These are phyloP conservation scores for Calocera viscosa DNA, from an alignment of 768 basidiomycete species.

Conservation along the genomic window DNA sequence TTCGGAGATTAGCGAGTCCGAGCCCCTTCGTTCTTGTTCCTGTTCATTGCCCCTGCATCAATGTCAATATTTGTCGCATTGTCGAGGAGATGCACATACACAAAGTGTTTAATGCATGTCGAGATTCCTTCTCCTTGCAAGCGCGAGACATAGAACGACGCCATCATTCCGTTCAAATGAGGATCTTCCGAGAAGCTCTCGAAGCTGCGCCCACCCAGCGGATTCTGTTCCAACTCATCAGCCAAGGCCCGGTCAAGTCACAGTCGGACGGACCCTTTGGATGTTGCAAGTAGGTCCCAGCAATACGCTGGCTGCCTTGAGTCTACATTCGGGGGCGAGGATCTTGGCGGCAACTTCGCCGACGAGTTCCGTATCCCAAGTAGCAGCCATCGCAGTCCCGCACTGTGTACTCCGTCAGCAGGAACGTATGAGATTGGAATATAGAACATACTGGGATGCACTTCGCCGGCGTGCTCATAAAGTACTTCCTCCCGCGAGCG, in stretches of 20 bases:
- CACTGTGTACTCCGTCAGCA: constrained; percentile 28
- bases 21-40: constrained; percentile 55
- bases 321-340: constrained; percentile 58
- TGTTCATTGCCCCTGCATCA: constrained; percentile 57
- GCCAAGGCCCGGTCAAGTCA: constrained; percentile 14
- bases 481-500: constrained; percentile 59
- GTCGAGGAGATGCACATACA: constrained; percentile 31
- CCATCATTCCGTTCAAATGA: constrained; percentile 53
- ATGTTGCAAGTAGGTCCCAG: constrained; percentile 78
- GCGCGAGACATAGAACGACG: constrained; percentile 63
- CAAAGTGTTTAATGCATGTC: constrained; percentile 69
- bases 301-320: constrained; percentile 52
- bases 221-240: constrained; percentile 27
- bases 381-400: constrained; percentile 61
- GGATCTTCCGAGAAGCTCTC: constrained; percentile 76
- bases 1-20: constrained; percentile 37
- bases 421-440: background rate
- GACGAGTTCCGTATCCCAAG: constrained; percentile 57
- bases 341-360: constrained; percentile 49
- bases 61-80: background rate
- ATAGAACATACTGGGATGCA: constrained; percentile 46
- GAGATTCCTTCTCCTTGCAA: constrained; percentile 64
- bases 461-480: constrained; percentile 71
- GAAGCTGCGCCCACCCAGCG: constrained; percentile 37
- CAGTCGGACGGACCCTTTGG: constrained; percentile 38